Base-by-base conservation (phyloP, 2,329 filamentous ascomycete genomes). In the Ophiostoma triangulosporum region DNA sequence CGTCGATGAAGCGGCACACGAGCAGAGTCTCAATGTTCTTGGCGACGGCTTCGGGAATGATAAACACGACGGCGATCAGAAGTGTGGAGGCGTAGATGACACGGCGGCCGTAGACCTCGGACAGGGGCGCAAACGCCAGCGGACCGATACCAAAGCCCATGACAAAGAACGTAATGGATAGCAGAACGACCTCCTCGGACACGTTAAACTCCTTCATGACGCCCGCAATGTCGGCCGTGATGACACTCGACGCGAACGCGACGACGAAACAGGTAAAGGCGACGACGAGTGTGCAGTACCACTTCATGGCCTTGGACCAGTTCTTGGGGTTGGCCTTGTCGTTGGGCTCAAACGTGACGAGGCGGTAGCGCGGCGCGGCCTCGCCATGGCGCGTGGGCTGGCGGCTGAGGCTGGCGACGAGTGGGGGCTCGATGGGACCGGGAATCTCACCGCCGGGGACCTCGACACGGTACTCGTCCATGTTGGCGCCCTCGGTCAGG, bases 231-330 rank as follows among this genome's bases (percentile, higher is more conserved):
- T 89, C 84, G 11, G 88, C 80, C 0, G 88, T 94, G 63, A 94
- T 82, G 59, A 94, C 83, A 51, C 81, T 80, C 49, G 83, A 88
- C 24, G 74, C 72, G 54, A 88, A 80, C 0, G 84, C 82, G 45
- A 87, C 84, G 38, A 86, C 81, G 63, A 88, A 88, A 62, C 84
- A 88, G 1, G 83, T 86, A 22, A 78, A 58, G 1, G 88, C 85
- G 0, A 95, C 87, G 15, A 88, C 80, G 83, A 94, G 88, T 24
- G 88, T 95, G 63, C 80, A 83, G 62, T 83, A 87, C 86, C 87
- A 91, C 68, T 90, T 93, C 66, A 72, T 84, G 1, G 69, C 71
- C 66, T 88, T 88, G 54, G 76, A 80, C 86, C 86, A 93, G 66
- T 91, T 93, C 73, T 91, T 91, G 0, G 88, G 87, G 62, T 91